Conservation (phyloP, 805 yeast species). For the Saturnispora hagleri region DNA sequence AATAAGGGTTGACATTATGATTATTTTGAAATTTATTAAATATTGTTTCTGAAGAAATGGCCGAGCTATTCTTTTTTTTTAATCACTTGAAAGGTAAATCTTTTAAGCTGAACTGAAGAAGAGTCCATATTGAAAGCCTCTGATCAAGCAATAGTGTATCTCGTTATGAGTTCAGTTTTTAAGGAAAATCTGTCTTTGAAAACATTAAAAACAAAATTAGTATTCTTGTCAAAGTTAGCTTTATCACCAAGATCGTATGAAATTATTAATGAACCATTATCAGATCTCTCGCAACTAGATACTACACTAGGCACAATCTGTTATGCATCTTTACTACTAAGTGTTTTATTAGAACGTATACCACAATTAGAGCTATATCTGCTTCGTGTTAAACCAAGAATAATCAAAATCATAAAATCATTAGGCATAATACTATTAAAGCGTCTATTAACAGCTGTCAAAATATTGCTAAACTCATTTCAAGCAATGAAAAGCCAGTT, state of each 20-base stretch:
- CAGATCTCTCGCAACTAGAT: constrained; percentile 24
- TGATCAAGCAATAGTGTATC: background rate
- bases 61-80: background rate
- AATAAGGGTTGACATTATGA: background rate
- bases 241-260: constrained; percentile 23
- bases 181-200: background rate
- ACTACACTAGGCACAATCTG: constrained; percentile 27
- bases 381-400: background rate
- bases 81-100: background rate
- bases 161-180: background rate
- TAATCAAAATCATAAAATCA: background rate
- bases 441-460: background rate
- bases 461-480: background rate
- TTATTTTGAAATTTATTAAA: too few species aligned
- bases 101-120: background rate
- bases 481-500: background rate
- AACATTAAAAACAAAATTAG: background rate
- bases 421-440: background rate
- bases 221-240: constrained; percentile 17
- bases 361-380: constrained; percentile 1
- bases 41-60: background rate
- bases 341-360: constrained; percentile 7
- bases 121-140: background rate
- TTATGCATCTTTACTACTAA: constrained; percentile 23
- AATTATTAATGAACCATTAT: constrained; percentile 18